These are phyloP conservation scores for Globisporangium alternatum DNA, from an alignment of 352 stramenopile species.

Conservation along the genomic window DNA sequence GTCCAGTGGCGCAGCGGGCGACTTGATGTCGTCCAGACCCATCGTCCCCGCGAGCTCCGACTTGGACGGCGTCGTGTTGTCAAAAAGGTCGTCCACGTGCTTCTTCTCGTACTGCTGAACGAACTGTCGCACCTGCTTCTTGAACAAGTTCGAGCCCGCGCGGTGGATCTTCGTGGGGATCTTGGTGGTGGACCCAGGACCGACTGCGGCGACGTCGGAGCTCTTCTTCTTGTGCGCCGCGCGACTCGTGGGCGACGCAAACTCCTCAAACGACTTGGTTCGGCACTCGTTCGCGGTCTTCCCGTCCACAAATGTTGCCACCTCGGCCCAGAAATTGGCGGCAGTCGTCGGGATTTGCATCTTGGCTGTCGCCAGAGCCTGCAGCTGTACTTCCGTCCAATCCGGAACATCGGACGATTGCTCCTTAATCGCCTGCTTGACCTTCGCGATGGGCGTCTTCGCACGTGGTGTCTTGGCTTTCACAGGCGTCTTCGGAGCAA, in stretches of 20 bases:
- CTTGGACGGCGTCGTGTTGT: conserved; percentile 46
- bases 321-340: conserved; percentile 65
- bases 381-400: conserved; percentile 50
- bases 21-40: conserved; percentile 52
- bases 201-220: background rate
- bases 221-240: conserved; percentile 26
- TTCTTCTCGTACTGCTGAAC: conserved; percentile 74
- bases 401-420: conserved; percentile 14
- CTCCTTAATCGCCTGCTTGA: conserved; percentile 27
- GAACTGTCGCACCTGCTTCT: conserved; percentile 83
- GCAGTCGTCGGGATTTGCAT: conserved; percentile 57
- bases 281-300: conserved; percentile 67
- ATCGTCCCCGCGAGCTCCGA: conserved; percentile 24
- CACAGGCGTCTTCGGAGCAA: conserved; percentile 5
- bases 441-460: conserved; percentile 16
- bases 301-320: conserved; percentile 42
- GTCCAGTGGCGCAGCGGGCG: conserved; percentile 23
- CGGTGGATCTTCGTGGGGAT: conserved; percentile 57
- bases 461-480: conserved; percentile 4
- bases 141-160: conserved; percentile 74
- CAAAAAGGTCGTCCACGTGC: conserved; percentile 69
- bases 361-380: conserved; percentile 55
- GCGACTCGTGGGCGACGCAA: conserved; percentile 39
- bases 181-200: conserved; percentile 1
- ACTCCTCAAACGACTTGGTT: conserved; percentile 52